Percentiles rank a stretch among this genome's conserved stretches.
phyloP scores from a whole-genome alignment of 1,284 basidiomycete genomes.

The Mycosarcoma mackinlayi region DNA sequence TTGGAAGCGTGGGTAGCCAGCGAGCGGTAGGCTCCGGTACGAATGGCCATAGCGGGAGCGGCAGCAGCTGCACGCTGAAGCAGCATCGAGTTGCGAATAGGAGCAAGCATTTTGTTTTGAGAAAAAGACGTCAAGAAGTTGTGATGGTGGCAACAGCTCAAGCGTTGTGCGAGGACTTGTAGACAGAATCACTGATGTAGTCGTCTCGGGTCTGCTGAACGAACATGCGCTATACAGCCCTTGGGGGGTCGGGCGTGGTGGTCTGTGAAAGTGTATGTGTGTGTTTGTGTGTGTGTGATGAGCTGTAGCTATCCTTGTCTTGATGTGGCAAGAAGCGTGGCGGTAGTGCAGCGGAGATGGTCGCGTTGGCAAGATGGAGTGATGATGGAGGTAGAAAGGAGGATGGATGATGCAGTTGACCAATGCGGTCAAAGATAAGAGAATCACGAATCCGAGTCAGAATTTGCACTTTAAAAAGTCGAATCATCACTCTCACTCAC shows the following conservation, averaged over 20 bases:
- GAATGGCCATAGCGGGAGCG: slow-evolving; percentile 17
- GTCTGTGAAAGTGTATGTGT: not conserved
- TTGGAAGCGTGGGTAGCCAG: slow-evolving; percentile 31
- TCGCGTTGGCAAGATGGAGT: too few relatives aligned
- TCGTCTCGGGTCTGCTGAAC: slow-evolving; percentile 64
- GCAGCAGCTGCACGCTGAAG: slow-evolving; percentile 34
- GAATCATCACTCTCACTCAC: not conserved
- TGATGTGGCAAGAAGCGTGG: too few relatives aligned
- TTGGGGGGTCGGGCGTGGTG: slow-evolving; percentile 18
- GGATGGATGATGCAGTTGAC: too few relatives aligned
- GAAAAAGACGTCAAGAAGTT: slow-evolving; percentile 17
- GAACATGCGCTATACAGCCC: slow-evolving; percentile 58
- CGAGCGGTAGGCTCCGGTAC: slow-evolving; percentile 20
- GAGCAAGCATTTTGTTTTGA: slow-evolving; percentile 25
- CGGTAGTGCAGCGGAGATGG: too few relatives aligned
- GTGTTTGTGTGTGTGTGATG: not conserved
- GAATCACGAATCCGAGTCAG: too few relatives aligned
- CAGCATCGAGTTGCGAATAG: slow-evolving; percentile 43
- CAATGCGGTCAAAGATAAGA: too few relatives aligned
- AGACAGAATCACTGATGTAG: slow-evolving; percentile 64
- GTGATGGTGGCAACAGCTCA: slow-evolving; percentile 21
- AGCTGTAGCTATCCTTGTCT: too few relatives aligned
- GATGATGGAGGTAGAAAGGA: not conserved
- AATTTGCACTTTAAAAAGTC: too few relatives aligned
- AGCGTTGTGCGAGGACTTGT: slow-evolving; percentile 55